A percentile compares a stretch with the other conserved stretches of the same genome.
phyloP scores from a whole-genome alignment of 441 rosid species.

The Rhodomyrtus psidioides region DNA sequence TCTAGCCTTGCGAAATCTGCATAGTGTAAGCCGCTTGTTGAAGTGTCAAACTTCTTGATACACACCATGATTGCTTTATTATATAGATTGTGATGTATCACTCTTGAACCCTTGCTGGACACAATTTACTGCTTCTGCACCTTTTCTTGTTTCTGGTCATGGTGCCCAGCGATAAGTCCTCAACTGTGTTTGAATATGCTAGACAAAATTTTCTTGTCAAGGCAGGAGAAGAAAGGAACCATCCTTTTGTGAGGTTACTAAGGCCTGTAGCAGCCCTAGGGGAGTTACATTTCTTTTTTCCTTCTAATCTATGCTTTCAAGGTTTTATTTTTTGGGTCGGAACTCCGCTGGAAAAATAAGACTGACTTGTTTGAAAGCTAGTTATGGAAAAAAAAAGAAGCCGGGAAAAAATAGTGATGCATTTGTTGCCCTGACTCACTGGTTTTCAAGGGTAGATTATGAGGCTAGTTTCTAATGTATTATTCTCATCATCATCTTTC shows the following conservation, averaged over 20 bases:
- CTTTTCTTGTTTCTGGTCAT: not conserved
- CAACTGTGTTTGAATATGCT: not conserved
- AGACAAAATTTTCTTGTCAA: not conserved
- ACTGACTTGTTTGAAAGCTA: not conserved
- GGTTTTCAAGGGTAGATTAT: not conserved
- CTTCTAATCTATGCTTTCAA: not conserved
- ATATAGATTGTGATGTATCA: not conserved
- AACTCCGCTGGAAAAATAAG: not conserved
- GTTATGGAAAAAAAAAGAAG: not conserved
- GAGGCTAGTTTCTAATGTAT: not conserved
- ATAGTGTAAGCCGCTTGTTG: not conserved
- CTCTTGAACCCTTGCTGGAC: not conserved
- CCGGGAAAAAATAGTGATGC: not conserved
- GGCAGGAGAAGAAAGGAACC: not conserved
- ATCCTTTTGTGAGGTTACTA: not conserved
- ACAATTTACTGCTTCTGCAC: not conserved
- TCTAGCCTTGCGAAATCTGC: not conserved
- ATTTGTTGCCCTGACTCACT: not conserved
- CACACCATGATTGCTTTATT: not conserved
- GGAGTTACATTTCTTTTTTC: not conserved
- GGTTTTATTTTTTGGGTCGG: not conserved
- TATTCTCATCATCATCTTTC: slow-evolving; percentile 4
- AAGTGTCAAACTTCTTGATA: not conserved
- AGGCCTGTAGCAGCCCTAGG: not conserved
- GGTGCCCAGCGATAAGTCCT: not conserved